Conservation (phyloP, 768 basidiomycete species). For the Pleurotus giganteus region DNA sequence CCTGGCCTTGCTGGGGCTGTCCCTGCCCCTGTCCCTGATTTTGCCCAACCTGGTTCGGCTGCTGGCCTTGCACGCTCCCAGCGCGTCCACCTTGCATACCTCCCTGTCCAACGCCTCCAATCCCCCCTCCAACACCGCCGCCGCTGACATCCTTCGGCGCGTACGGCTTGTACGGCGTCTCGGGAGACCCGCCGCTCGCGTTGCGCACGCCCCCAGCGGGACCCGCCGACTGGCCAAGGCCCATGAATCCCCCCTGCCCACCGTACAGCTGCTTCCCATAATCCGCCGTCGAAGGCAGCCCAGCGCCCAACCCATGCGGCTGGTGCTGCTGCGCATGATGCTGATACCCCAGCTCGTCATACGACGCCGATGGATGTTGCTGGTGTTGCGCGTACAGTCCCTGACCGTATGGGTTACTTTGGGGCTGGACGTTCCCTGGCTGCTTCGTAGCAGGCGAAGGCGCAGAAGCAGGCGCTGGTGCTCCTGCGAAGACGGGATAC, state of each 20-base stretch:
- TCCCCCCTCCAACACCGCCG: constrained; percentile 43
- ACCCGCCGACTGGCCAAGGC: constrained; percentile 46
- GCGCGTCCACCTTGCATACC: constrained; percentile 5
- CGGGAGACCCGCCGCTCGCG: constrained; percentile 59
- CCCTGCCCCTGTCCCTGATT: constrained; percentile 17
- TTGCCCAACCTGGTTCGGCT: constrained; percentile 9
- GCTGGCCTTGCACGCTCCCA: constrained; percentile 8
- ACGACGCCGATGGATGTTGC: constrained; percentile 42
- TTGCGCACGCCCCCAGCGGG: constrained; percentile 33
- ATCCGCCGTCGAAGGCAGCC: constrained; percentile 27
- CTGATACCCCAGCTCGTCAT: constrained; percentile 52
- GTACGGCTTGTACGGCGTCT: constrained; percentile 76
- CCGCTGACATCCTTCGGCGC: constrained; percentile 65
- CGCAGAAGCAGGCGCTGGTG: constrained; percentile 64
- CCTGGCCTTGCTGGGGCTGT: constrained; percentile 44
- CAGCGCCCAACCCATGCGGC: constrained; percentile 43
- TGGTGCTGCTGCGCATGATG: constrained; percentile 58
- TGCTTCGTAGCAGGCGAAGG: constrained; percentile 69
- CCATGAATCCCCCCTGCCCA: constrained; percentile 59
- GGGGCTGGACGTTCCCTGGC: constrained; percentile 47
- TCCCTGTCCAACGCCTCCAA: constrained; percentile 35
- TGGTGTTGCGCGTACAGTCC: constrained; percentile 62
- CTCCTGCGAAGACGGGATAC: constrained; percentile 72
- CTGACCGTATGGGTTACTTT: constrained; percentile 60
- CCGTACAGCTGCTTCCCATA: constrained; percentile 49